These are phyloP conservation scores for Phytophthora meadii DNA, from an alignment of 352 stramenopile genomes.

Conservation along the genomic window DNA sequence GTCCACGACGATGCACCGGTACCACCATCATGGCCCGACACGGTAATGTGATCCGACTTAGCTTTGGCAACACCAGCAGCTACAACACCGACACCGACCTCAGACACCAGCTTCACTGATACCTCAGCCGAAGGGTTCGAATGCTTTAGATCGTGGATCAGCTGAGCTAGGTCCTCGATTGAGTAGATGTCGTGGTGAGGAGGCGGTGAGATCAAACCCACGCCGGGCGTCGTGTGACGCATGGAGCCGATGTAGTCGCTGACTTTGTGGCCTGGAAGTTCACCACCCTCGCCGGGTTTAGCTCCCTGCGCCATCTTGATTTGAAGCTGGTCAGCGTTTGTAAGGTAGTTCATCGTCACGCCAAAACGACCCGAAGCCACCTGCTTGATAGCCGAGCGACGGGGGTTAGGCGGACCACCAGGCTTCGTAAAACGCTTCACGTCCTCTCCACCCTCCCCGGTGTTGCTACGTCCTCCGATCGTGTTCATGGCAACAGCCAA, in stretches of 20 bases:
- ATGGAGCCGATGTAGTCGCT: slow-evolving; percentile 96
- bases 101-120: slow-evolving; percentile 96
- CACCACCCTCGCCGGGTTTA: slow-evolving; percentile 96
- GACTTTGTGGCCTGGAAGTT: slow-evolving; percentile 97
- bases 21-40: slow-evolving; percentile 95
- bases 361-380: slow-evolving; percentile 96
- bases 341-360: slow-evolving; percentile 97
- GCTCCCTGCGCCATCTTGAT: slow-evolving; percentile 99
- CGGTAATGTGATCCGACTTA: slow-evolving; percentile 96
- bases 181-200: slow-evolving; percentile 99
- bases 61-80: slow-evolving; percentile 92
- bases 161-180: slow-evolving; percentile 97
- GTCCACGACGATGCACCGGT: slow-evolving; percentile 96
- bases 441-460: slow-evolving; percentile 96
- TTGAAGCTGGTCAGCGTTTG: slow-evolving; percentile 97
- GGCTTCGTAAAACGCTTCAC: slow-evolving; percentile 69
- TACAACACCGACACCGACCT: slow-evolving; percentile 96
- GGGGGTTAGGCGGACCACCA: slow-evolving; percentile 52
- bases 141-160: slow-evolving; percentile 98
- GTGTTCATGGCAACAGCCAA: slow-evolving; percentile 96
- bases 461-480: slow-evolving; percentile 95
- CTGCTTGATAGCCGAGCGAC: slow-evolving; percentile 95
- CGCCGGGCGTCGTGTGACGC: slow-evolving; percentile 96
- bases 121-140: slow-evolving; percentile 94
- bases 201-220: slow-evolving; percentile 96